Base-by-base conservation (phyloP, 352 stramenopile species). In the Pythium diclinum region DNA sequence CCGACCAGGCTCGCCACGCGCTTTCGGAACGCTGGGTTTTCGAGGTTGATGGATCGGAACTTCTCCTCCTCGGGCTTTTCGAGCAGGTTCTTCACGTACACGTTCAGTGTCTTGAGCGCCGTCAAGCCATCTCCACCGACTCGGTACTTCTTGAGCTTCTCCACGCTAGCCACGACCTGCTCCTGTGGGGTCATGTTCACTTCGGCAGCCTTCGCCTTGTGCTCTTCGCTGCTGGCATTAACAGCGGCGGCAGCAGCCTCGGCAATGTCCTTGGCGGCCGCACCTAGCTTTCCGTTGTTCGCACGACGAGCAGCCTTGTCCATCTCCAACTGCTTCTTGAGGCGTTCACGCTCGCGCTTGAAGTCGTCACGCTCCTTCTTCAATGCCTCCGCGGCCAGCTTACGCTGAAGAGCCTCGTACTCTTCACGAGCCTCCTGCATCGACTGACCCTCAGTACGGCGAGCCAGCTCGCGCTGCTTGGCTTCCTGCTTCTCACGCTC, bases 291-390 rank as follows among this genome's bases (percentile, higher is more conserved):
- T 2, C 92, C 92, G 23, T 83, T 80, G 40, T 87, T 83, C 28
- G 88, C 87, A 19, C 89, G 85, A 42, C 90, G 83, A 59, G 97
- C 90, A 6, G 88, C 78, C 76, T 97, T 97, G 71, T 98, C 92
- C 68, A 94, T 83, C 56, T 96, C 91, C 16, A 98, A 74, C 73
- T 97, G 86, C 60, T 80, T 81, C 52, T 87, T 88, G 19, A 98
- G 68, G 8, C 88, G 87, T 61, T 97, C 91, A 40, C 92, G 87
- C 71, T 98, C 89, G 9, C 78, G 71, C 72, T 96, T 95, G 63
- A 81, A 84, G 17, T 96, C 87, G 14, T 94, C 85, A 56, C 94
- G 95, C 54, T 96, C 90, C 67, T 94, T 94, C 70, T 94, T 95
- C 49, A 86, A 74, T 63, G 89, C 87, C 53, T 97, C 87, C 3